Base-by-base conservation (phyloP, 2,329 filamentous ascomycete genomes). In the Didymella glomerata region DNA sequence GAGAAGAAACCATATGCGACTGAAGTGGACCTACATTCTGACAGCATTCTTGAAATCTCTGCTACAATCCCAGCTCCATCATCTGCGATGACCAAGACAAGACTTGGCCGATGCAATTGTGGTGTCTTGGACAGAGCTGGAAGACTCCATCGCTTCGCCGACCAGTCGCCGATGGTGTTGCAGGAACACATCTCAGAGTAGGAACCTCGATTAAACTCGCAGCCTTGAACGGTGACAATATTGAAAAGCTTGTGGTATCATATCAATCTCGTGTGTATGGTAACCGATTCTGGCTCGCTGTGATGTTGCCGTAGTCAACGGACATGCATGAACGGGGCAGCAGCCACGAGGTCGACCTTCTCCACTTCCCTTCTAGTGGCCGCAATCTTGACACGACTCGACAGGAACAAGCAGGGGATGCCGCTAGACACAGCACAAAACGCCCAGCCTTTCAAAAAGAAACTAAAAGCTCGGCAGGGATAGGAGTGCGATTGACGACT, bases 61-160 rank as follows among this genome's bases (percentile, higher is more conserved):
- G 27, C 30, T 38, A 3, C 14, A 44, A n/a, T 4, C 36, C 27
- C 40, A 28, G 30, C 45, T 32, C 6, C 2, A 25, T 44, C n/a
- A 27, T 11, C 8, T 28, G 38, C 27, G 49, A 34, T 41, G 48
- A 40, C 27, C 48, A 46, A 28, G 41, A 34, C 14, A 38, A 7
- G 16, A 28, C 45, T 53, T 58, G 36, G 55, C 45, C 48, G 30
- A 53, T 44, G 36, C 4, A 18, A n/a, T 28, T 28, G 22, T 16
- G 27, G 20, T 34, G n/a, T 11, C n/a, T 20, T 16, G 36, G 7
- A 27, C 32, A 36, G 32, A 36, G 32, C n/a, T 53, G 16, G 27
- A 22, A 20, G 49, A 48, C 18, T 57, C 49, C 38, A 40, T 25
- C 13, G 20, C 38, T 58, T 58, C 45, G 55, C 55, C 55, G 55